Percentiles rank a stretch among this genome's conserved stretches.
Evolutionary conservation across 78 protist species (phyloP).

Genomic region (Isochrysis galbana): DNA sequence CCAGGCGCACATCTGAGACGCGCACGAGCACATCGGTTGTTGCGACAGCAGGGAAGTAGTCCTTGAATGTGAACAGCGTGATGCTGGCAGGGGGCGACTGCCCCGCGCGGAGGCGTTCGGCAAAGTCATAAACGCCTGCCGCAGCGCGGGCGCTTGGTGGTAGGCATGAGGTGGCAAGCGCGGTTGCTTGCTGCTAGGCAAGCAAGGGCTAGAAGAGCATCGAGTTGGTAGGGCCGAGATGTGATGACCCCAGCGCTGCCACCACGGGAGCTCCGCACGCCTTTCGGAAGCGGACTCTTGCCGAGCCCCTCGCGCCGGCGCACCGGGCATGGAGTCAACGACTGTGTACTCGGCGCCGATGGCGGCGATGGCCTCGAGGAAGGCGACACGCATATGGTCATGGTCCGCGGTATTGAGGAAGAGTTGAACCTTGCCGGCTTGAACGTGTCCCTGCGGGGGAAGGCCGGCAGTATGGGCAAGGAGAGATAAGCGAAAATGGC

Average conservation of each 20-base stretch:
- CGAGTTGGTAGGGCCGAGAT: too few species aligned
- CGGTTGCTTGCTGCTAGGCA: too few species aligned
- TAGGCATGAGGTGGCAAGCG: too few species aligned
- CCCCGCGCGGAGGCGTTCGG: not conserved
- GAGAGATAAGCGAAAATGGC: too few species aligned
- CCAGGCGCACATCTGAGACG: not conserved
- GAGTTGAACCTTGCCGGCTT: not conserved
- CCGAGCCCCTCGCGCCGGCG: too few species aligned
- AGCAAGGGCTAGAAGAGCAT: too few species aligned
- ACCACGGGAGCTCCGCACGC: too few species aligned
- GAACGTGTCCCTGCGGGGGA: too few species aligned
- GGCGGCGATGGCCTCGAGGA: not conserved
- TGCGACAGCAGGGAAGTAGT: constrained; percentile 45
- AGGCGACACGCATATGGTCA: constrained; percentile 10
- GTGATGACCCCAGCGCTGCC: too few species aligned
- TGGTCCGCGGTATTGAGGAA: constrained; percentile 31
- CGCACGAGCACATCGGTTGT: constrained; percentile 16
- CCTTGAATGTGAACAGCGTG: constrained; percentile 25
- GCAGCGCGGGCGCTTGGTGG: too few species aligned
- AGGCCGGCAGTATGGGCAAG: too few species aligned
- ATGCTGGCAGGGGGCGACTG: not conserved
- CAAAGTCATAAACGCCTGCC: not conserved
- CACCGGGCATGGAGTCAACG: constrained; percentile 11
- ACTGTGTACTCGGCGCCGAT: not conserved
- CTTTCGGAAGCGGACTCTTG: too few species aligned